Base-by-base conservation (phyloP, 2,329 filamentous ascomycete species). In the Aspergillus amoenus region DNA sequence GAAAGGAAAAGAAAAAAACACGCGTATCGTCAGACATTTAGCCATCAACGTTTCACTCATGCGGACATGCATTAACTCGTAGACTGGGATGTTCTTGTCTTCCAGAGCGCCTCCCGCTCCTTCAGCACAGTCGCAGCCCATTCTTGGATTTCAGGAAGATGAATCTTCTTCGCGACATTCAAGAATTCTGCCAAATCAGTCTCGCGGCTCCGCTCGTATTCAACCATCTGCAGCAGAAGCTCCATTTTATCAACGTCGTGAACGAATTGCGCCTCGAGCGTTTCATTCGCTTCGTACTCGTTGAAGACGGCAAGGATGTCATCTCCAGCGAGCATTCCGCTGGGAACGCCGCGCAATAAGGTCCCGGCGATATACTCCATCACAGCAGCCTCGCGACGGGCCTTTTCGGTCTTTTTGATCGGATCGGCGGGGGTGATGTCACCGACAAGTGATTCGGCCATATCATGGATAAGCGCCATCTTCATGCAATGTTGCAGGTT, bases 241-340 rank as follows among this genome's bases (percentile, higher is more conserved):
- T 99, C 94, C 74, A 99, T 87, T 86, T 97, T 97, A 77, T 99
- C 94, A 58, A 99, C 85, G 73, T 99, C 94, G 73, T 99, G 94
- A 43, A 99, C 94, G 62, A 93, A 97, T 60, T 87, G 82, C 65
- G 89, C 90, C 72, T 99, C 93, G 13, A 88, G 78, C 8, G 94
- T 97, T 77, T 88, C 69, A 17, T 86, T 87, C 66, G 94, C 91
- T 75, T 99, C 94, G 70, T 99, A 99, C 75, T 99, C 94, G 69
- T 95, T 88, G 91, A 94, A 99, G 50, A 97, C 82, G 8, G 82
- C 84, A 57, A 88, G 82, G 27, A 99, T 88, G 52, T 93, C 87
- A 53, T 82, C 72, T 3, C 88, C 93, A 0, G 86, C 82, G 43
- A 71, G 22, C 2, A 79, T 61, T 0, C 89, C 90, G n/a, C 87